Evolutionary conservation across 768 basidiomycete species (phyloP).

Genomic region (Ramaria rubella): DNA sequence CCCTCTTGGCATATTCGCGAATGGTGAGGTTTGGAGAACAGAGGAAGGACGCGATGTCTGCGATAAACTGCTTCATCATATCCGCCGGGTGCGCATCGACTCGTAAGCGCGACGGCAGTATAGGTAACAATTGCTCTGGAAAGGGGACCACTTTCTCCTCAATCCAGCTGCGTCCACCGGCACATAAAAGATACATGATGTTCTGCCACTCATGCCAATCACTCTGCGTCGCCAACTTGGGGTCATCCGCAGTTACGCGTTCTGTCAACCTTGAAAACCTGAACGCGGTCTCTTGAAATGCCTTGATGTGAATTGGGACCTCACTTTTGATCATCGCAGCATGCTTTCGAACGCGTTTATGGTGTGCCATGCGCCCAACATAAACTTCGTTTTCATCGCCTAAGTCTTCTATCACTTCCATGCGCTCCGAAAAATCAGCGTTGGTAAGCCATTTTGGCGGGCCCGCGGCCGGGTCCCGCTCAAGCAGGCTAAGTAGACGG

Average conservation of each 20-base stretch:
- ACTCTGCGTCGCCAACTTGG: background rate
- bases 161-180: conserved; percentile 57
- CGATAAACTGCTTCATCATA: conserved; percentile 57
- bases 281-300: background rate
- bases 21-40: conserved; percentile 56
- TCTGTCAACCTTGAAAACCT: background rate
- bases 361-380: conserved; percentile 1
- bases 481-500: background rate
- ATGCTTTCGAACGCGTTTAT: conserved; percentile 1
- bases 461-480: background rate
- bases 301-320: background rate
- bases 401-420: background rate
- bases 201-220: conserved; percentile 63
- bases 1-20: conserved; percentile 73
- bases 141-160: conserved; percentile 27
- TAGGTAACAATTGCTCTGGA: background rate
- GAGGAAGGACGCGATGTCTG: conserved; percentile 59
- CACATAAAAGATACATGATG: conserved; percentile 67
- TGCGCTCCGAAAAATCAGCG: background rate
- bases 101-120: background rate
- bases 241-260: background rate
- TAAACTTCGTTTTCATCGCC: background rate
- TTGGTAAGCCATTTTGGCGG: background rate
- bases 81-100: conserved; percentile 27
- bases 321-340: background rate